These are phyloP conservation scores for Fennellomyces sp. DNA, from an alignment of 371 early-diverging fungal genomes.

Conservation along the genomic window DNA sequence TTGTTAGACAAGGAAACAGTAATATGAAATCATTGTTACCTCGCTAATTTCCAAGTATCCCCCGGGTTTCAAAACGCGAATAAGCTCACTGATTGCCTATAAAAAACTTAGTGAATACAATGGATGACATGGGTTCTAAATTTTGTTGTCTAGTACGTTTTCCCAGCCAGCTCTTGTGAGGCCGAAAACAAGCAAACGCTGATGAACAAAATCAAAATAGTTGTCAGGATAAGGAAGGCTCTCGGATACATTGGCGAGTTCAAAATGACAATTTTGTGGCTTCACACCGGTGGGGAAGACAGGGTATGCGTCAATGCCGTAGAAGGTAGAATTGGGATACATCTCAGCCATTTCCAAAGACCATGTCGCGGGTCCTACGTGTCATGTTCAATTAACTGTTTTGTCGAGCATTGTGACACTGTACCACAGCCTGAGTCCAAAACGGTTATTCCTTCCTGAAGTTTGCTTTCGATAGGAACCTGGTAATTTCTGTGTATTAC, in stretches of 20 bases:
- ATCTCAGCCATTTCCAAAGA: conserved; percentile 22
- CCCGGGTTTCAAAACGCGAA: conserved; percentile 21
- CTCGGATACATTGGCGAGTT: conserved; percentile 53
- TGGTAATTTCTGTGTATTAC: conserved; percentile 21
- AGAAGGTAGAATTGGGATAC: conserved; percentile 21
- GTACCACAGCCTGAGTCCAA: conserved; percentile 27
- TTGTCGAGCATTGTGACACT: too few relatives aligned
- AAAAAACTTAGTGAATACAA: too few relatives aligned
- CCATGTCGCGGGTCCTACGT: conserved; percentile 35
- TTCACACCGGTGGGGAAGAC: conserved; percentile 14
- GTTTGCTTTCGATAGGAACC: conserved; percentile 10
- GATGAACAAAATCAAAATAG: conserved; percentile 58
- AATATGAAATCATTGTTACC: background rate
- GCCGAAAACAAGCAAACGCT: conserved; percentile 41
- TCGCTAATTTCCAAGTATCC: conserved; percentile 25
- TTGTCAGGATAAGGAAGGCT: conserved; percentile 55
- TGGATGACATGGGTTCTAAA: too few relatives aligned
- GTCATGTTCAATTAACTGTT: background rate
- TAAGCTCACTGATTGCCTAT: conserved; percentile 13
- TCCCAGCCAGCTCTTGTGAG: conserved; percentile 33
- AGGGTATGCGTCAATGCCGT: conserved; percentile 18
- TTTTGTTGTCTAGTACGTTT: conserved; percentile 13
- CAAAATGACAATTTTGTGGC: conserved; percentile 43
- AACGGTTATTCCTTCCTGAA: conserved; percentile 18
- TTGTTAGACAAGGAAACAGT: too few relatives aligned